Evolutionary conservation across 208 protist species (phyloP), one percentile per base, ranked within the genome.

Genomic region (Trypanosoma scelopori): DNA sequence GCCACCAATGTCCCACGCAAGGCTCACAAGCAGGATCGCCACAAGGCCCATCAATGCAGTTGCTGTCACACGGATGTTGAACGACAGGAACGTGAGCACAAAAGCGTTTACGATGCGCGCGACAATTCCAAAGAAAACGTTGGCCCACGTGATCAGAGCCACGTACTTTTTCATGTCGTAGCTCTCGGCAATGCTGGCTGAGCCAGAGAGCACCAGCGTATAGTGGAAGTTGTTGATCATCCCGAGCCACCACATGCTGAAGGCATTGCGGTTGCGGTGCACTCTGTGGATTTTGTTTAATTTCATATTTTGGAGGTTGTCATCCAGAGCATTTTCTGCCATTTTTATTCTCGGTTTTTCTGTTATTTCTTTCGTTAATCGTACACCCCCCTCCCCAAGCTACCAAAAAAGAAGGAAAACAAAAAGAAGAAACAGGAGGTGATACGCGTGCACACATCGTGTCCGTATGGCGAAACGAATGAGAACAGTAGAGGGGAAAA

Each of bases 141-240:
- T 97, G 9, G 74, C 68, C 52, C 61, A 92, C 5, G 84, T 80
- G 37, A 96, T 84, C 39, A 93, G 74, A 23, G 80, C 80, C 23
- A 92, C 78, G 28, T 82, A 78, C 16, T 67, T 58, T 69, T 88
- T 88, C 69, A 93, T 74, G 27, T 72, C 74, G 71, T 86, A 93
- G 25, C 59, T 60, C 13, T 56, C 30, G 18, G 87, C 82, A 3
- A 96, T 65, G 18, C 27, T 56, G 37, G 65, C 63, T 20, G 85
- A 78, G 28, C 78, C 89, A 18, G 88, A 76, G 49, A 93, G 84
- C 22, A 97, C 78, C 37, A 96, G 56, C 59, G 72, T 82, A 72
- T 94, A 95, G 74, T 93, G 84, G 49, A 97, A 93, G 73, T 95
- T 97, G 65, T 97, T 97, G 61, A 97, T 94, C 48, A 92, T 73